Percentiles rank a stretch among this genome's conserved stretches.
Evolutionary conservation across 305 asterid genomes (phyloP).

Genomic region (Galium porrigens): DNA sequence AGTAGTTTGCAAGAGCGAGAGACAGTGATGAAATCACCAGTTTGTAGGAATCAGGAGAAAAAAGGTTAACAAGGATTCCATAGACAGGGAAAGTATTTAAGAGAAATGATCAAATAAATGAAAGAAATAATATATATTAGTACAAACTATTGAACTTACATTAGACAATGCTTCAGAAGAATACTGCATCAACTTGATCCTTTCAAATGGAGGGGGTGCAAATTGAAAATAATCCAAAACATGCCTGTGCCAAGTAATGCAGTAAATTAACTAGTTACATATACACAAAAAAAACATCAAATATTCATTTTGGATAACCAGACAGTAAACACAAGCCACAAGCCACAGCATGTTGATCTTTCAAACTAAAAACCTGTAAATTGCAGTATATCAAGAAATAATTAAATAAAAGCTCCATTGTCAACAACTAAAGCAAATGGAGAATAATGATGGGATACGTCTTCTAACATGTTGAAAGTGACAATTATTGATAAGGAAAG

Average conservation of each 20-base stretch:
- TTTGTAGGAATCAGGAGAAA: background rate
- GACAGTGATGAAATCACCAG: background rate
- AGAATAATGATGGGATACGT: background rate
- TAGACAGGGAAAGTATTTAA: background rate
- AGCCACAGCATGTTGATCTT: constrained; percentile 3
- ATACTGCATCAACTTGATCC: constrained; percentile 33
- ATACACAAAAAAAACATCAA: background rate
- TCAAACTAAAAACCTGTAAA: background rate
- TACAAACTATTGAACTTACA: constrained; percentile 28
- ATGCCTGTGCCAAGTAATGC: constrained; percentile 37
- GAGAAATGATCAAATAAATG: background rate
- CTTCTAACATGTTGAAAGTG: background rate
- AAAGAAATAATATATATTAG: background rate
- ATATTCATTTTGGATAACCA: background rate
- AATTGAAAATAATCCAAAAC: constrained; percentile 44
- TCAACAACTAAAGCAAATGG: background rate
- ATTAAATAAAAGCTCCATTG: background rate
- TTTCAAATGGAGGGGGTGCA: constrained; percentile 83
- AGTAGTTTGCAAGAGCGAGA: background rate
- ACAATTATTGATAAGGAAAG: background rate
- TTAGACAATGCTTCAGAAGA: constrained; percentile 25
- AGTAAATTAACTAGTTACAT: constrained; percentile 5
- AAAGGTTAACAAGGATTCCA: background rate
- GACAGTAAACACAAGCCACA: background rate
- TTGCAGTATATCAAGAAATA: background rate